Base-by-base conservation (phyloP, 139 green algal species). In the Ettlia oleoabundans region DNA sequence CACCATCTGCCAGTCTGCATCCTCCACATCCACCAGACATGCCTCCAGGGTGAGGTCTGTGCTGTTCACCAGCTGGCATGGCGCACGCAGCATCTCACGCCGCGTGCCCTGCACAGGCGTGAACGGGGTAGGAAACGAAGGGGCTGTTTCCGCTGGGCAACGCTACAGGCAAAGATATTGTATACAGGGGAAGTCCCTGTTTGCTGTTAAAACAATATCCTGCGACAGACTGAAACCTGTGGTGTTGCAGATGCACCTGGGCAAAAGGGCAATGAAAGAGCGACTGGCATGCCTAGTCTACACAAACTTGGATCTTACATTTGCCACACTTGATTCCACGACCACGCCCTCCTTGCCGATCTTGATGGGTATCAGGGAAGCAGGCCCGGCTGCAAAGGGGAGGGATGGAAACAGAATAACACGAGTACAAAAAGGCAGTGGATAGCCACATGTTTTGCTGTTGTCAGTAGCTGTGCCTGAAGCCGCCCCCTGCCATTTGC, bases 41-140 rank as follows among this genome's bases (percentile, higher is more conserved):
- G 91, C 90, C 81, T 97, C 90, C 75, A 98, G 82, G 7, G 82
- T 15, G 28, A 95, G 79, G 53, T 88, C 80, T 1, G 87, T 94
- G 62, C 68, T 66, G 81, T 98, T 98, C 69, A 86, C 42, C 1
- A 98, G 62, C 55, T 92, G 83, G 52, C 88, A 94, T 76, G 96
- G 88, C 42, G 82, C 86, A 32, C 94, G 93, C 61, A 97, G 89
- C 65, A 87, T 37, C 75, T 94, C 91, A 22, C 83, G 85, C 24
- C 88, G 90, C 10, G 86, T 58, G 13, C 92, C 92, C 22, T 81
- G 73, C 70, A 58, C 47, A 24, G 7, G n/a, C 6, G 28, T 26
- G 69, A 1, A 24, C 37, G 19, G 65, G 6, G 10, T 8, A 32
- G 10, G 13, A 47, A 51, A 68, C 26, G 61, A n/a, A 5, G 61